Base-by-base conservation (phyloP, 2,329 filamentous ascomycete species). In the Neospermospora avenae region DNA sequence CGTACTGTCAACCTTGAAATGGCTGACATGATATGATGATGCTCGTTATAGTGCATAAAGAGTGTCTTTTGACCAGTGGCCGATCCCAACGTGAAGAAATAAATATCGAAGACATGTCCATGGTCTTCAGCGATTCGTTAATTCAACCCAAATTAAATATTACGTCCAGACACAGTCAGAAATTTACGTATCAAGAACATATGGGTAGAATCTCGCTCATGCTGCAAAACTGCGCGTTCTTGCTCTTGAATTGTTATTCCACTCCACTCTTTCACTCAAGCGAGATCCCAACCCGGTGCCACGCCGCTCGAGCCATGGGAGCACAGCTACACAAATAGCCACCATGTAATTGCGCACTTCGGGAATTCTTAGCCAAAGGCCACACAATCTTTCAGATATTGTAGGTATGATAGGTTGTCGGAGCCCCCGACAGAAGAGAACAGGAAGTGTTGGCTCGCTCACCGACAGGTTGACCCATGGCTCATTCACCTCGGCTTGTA, bases 381-480 rank as follows among this genome's bases (percentile, higher is more conserved):
- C 14, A n/a, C 37, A 41, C n/a, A 41, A n/a, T 6, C 14, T n/a
- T 3, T 41, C n/a, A 4, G 37, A 16, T 16, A 7, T 41, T 16
- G 14, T 41, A n/a, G 57, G 28, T 7, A 55, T 41, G 20, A 59
- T 59, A 31, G 57, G 48, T 20, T 34, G 44, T 20, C 4, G 14
- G 0, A 60, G 34, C 22, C 52, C 28, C 41, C 25, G 41, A 16
- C 37, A 60, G 11, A 60, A 52, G 4, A 60, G 13, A 16, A 41
- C 37, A n/a, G 37, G 41, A 16, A 60, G 45, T 2, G 51, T 42
- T 2, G 58, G 52, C 7, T 52, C 16, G 13, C 51, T 37, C n/a
- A n/a, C 41, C 1, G 37, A 52, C n/a, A 60, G 25, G 35, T 57
- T 53, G 5, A 48, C 41, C 58, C 58, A 60, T 3, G 58, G 46